Conservation (phyloP, 371 early-diverging fungal genomes). For the Mucor sp. region DNA sequence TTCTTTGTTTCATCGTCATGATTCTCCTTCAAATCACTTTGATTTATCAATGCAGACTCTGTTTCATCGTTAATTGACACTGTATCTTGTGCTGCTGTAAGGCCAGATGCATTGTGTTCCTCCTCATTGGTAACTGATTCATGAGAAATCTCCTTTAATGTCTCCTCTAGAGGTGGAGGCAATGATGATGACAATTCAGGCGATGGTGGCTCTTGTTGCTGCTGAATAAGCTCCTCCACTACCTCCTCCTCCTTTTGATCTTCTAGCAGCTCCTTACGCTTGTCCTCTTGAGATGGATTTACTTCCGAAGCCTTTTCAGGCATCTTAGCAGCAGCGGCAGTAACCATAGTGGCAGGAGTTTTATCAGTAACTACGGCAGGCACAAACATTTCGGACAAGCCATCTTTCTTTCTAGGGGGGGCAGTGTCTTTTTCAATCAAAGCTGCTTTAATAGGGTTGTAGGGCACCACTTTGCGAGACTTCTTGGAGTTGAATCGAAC, state of each 20-base stretch:
- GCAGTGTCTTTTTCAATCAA: constrained; percentile 2
- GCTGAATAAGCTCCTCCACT: background rate
- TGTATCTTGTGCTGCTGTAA: background rate
- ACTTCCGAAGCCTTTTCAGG: background rate
- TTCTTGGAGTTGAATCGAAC: constrained; percentile 10
- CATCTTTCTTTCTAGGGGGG: background rate
- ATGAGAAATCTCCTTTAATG: background rate
- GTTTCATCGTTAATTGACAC: background rate
- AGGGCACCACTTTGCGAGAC: background rate
- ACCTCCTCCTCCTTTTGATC: background rate
- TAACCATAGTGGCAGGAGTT: background rate
- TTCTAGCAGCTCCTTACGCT: background rate
- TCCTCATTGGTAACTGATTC: background rate
- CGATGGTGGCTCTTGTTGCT: background rate
- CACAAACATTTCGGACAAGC: background rate
- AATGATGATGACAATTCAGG: background rate
- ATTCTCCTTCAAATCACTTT: background rate
- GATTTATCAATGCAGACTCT: background rate
- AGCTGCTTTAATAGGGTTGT: background rate
- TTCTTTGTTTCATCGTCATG: background rate
- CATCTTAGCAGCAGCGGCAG: background rate
- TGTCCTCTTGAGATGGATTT: background rate
- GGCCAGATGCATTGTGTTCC: background rate
- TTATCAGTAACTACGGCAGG: background rate
- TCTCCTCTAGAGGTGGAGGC: background rate